These are phyloP conservation scores for Fusarium falciforme DNA, from an alignment of 2,329 filamentous ascomycete species.

Conservation along the genomic window DNA sequence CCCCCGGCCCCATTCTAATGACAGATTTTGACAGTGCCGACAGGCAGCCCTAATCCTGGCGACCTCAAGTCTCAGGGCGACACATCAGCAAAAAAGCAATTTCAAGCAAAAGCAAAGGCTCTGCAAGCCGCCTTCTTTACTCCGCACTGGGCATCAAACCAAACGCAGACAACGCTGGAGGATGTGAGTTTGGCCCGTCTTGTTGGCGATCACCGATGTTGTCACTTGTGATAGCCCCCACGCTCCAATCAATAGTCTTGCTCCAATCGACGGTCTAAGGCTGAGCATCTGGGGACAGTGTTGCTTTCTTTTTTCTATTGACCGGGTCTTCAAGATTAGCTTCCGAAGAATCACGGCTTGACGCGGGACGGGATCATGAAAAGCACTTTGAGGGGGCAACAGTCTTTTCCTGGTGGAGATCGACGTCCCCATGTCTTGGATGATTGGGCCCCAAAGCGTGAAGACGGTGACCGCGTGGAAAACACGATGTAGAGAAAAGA, in stretches of 20 bases:
- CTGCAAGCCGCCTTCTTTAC: neutral
- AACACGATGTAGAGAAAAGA: neutral
- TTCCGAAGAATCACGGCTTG: slow-evolving; percentile 10
- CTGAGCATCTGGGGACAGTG: slow-evolving; percentile 12
- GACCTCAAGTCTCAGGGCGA: slow-evolving; percentile 10
- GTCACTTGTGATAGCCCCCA: slow-evolving; percentile 33
- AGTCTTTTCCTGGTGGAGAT: slow-evolving; percentile 6
- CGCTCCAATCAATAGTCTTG: slow-evolving; percentile 7
- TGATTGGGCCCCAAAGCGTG: neutral
- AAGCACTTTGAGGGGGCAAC: slow-evolving; percentile 3
- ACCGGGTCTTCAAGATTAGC: neutral
- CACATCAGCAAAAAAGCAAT: slow-evolving; percentile 10
- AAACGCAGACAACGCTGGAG: slow-evolving; percentile 14
- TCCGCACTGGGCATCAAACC: neutral
- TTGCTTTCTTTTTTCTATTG: slow-evolving; percentile 15
- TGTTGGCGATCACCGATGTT: slow-evolving; percentile 17
- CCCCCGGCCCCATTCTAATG: neutral
- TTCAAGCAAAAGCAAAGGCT: slow-evolving; percentile 4
- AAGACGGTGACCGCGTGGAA: neutral
- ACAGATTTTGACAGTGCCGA: slow-evolving; percentile 10
- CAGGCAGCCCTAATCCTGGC: slow-evolving; percentile 6
- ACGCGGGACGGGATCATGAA: slow-evolving; percentile 8
- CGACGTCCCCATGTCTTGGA: neutral
- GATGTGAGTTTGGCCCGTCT: slow-evolving; percentile 3
- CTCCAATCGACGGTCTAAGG: neutral